Evolutionary conservation across 306 rosid genomes (phyloP).

Genomic region (Quercus ilex): DNA sequence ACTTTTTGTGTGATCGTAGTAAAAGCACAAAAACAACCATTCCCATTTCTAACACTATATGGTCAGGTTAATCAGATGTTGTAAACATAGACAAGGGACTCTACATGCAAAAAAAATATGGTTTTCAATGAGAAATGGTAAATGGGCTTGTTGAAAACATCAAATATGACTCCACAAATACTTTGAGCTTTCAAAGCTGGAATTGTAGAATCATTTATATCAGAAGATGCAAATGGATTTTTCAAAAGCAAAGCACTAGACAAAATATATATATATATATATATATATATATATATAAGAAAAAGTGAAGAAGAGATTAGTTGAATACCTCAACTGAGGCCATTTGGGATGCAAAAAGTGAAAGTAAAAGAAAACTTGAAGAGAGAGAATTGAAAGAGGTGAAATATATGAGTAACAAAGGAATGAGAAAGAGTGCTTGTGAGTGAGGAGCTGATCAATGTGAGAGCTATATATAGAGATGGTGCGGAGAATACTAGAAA

Average conservation of each 20-base stretch:
- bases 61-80: not conserved
- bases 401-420: not conserved
- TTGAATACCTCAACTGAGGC: slow-evolving; percentile 85
- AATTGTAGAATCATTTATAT: not conserved
- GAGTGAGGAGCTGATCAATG: slow-evolving; percentile 32
- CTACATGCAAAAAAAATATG: not conserved
- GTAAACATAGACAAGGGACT: not conserved
- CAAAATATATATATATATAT: not conserved
- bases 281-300: slow-evolving; percentile 2
- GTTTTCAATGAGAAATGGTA: no score
- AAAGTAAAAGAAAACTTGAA: slow-evolving; percentile 12
- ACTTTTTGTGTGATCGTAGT: not conserved
- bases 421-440: slow-evolving; percentile 16
- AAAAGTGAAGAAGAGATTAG: slow-evolving; percentile 8
- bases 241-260: not conserved
- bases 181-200: not conserved
- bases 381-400: slow-evolving; percentile 1
- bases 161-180: not conserved
- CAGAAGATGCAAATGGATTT: not conserved
- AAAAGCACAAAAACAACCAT: not conserved
- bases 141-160: not conserved
- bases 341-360: slow-evolving; percentile 44
- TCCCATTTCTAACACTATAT: not conserved
- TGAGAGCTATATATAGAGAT: slow-evolving; percentile 62
- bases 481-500: slow-evolving; percentile 1